Evolutionary conservation across 768 basidiomycete genomes (phyloP).

Genomic region (Collybiopsis confluens): DNA sequence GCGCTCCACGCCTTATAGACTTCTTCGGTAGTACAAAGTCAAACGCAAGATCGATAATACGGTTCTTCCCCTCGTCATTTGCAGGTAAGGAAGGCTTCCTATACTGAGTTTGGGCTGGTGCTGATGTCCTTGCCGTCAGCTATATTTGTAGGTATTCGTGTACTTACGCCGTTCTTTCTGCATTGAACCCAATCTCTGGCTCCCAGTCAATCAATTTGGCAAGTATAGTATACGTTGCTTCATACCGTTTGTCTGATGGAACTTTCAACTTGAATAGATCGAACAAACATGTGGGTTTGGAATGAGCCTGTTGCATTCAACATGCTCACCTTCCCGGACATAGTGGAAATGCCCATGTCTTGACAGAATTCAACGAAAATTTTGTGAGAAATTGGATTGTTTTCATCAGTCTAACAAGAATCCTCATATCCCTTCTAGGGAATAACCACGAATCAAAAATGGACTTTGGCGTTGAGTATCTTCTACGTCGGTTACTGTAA

Average conservation of each 20-base stretch:
- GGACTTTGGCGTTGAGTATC: slow-evolving; percentile 53
- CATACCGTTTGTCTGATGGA: not conserved
- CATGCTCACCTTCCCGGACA: not conserved
- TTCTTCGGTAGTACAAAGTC: slow-evolving; percentile 22
- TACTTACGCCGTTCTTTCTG: not conserved
- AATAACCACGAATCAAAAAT: slow-evolving; percentile 48
- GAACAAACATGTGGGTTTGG: slow-evolving; percentile 46
- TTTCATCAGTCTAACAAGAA: not conserved
- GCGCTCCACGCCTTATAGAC: slow-evolving; percentile 3
- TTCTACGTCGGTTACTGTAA: slow-evolving; percentile 60
- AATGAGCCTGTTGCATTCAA: not conserved
- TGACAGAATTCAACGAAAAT: slow-evolving; percentile 47
- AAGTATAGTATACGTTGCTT: slow-evolving; percentile 8
- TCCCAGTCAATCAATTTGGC: slow-evolving; percentile 45
- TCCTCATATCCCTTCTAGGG: slow-evolving; percentile 26
- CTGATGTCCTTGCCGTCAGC: slow-evolving; percentile 22
- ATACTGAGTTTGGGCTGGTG: not conserved
- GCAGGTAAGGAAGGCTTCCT: slow-evolving; percentile 30
- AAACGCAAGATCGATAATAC: slow-evolving; percentile 47
- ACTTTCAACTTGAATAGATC: slow-evolving; percentile 35
- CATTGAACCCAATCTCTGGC: slow-evolving; percentile 8
- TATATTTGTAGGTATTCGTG: slow-evolving; percentile 39
- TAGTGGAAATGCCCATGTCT: slow-evolving; percentile 55
- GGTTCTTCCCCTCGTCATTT: slow-evolving; percentile 46
- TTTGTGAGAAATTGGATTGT: slow-evolving; percentile 30